Conservation (phyloP, 225 moss, liverwort and hornwort genomes). For the Thuidium tamariscinum region DNA sequence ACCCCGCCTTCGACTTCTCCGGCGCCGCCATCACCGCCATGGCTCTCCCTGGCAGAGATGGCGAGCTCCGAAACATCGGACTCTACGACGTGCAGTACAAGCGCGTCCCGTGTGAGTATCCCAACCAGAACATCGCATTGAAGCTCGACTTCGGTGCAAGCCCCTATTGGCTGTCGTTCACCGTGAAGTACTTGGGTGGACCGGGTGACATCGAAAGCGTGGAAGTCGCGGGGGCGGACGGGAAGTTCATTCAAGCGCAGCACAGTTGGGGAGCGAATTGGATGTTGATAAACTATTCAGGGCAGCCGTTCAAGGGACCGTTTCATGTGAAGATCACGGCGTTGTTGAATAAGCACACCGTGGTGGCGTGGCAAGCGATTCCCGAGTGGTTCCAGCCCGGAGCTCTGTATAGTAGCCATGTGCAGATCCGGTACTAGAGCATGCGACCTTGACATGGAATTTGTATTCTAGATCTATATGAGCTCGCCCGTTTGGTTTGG, state of each 20-base stretch:
- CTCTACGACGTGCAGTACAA: conserved; percentile 18
- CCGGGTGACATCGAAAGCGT: conserved; percentile 11
- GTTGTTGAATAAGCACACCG: neutral
- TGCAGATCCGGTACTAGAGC: conserved; percentile 6
- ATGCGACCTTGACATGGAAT: no score
- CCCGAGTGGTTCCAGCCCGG: conserved; percentile 9
- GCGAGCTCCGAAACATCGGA: conserved; percentile 6
- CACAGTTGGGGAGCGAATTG: conserved; percentile 27
- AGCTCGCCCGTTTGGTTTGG: neutral
- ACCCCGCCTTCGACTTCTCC: conserved; percentile 15
- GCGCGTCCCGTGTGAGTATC: conserved; percentile 20
- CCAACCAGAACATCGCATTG: conserved; percentile 20
- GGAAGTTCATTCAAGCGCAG: neutral
- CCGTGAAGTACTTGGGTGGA: conserved; percentile 15
- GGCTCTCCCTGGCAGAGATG: conserved; percentile 5
- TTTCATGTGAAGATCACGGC: neutral
- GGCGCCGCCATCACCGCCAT: conserved; percentile 16
- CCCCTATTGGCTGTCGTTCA: conserved; percentile 8
- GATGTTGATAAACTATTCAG: conserved; percentile 17
- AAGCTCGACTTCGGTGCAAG: conserved; percentile 1
- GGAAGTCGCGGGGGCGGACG: conserved; percentile 17
- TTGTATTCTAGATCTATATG: neutral
- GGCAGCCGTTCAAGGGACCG: conserved; percentile 13
- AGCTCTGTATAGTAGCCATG: neutral
- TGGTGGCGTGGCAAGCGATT: neutral